These are phyloP conservation scores for Afroboletus lepidellus DNA, from an alignment of 1,284 basidiomycete species.

Conservation along the genomic window DNA sequence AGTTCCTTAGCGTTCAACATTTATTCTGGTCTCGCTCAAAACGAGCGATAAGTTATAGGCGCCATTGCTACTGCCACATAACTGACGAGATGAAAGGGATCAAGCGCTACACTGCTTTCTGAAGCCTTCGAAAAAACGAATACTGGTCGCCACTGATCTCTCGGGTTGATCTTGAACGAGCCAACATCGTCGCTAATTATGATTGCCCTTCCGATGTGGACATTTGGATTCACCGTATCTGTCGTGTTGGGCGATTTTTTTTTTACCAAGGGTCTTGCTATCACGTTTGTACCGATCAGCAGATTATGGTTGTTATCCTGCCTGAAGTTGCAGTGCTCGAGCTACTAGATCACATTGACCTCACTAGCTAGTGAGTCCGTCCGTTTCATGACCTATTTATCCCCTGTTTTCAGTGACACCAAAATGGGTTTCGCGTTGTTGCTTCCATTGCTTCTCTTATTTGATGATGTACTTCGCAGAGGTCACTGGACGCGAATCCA, in stretches of 20 bases:
- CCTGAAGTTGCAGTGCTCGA: constrained; percentile 91
- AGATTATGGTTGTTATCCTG: constrained; percentile 91
- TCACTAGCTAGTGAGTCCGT: constrained; percentile 78
- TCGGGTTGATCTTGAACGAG: constrained; percentile 96
- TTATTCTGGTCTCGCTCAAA: constrained; percentile 91
- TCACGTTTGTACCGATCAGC: constrained; percentile 94
- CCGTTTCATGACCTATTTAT: not conserved
- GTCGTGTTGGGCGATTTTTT: constrained; percentile 98
- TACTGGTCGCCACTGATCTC: constrained; percentile 96
- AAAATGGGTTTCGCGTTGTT: constrained; percentile 18
- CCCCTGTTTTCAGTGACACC: constrained; percentile 28
- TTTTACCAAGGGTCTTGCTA: constrained; percentile 99
- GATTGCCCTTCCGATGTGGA: constrained; percentile 97
- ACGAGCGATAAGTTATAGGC: constrained; percentile 76
- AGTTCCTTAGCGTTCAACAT: constrained; percentile 98
- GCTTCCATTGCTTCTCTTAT: constrained; percentile 5
- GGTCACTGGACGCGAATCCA: not conserved
- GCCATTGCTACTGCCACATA: not conserved
- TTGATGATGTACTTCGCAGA: too few relatives aligned
- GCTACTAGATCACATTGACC: constrained; percentile 90
- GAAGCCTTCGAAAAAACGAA: constrained; percentile 99
- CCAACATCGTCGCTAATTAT: constrained; percentile 95
- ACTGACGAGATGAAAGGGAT: constrained; percentile 57
- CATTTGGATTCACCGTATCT: constrained; percentile 97
- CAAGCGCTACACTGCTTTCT: constrained; percentile 96